Evolutionary conservation across 2,329 filamentous ascomycete genomes (phyloP).

Genomic region (Westerdykella ornata): DNA sequence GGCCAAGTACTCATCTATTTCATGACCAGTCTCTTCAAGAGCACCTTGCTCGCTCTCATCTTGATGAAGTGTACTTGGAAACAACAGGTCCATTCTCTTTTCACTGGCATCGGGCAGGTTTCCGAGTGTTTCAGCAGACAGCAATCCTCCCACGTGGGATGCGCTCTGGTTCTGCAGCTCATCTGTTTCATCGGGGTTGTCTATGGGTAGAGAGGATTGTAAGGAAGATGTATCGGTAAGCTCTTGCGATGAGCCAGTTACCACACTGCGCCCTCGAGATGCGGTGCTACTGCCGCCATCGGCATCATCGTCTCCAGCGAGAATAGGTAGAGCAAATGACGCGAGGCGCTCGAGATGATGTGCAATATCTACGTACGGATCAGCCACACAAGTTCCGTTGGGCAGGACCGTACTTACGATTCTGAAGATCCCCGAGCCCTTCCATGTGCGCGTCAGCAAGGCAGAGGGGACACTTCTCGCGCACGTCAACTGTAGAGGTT

Average conservation of each 20-base stretch:
- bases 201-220: background rate
- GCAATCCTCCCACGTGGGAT: background rate
- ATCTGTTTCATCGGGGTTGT: conserved; percentile 1
- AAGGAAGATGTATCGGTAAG: background rate
- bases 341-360: conserved; percentile 34
- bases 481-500: conserved; percentile 27
- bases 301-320: conserved; percentile 19
- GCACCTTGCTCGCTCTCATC: conserved; percentile 4
- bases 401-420: conserved; percentile 11
- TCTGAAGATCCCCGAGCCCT: conserved; percentile 22
- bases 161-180: background rate
- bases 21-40: background rate
- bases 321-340: conserved; percentile 29
- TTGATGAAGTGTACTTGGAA: conserved; percentile 4
- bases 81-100: conserved; percentile 15
- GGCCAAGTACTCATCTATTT: conserved; percentile 8
- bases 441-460: conserved; percentile 17
- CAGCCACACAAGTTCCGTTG: background rate
- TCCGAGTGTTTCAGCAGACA: conserved; percentile 22
- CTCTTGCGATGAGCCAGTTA: conserved; percentile 11
- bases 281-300: conserved; percentile 29
- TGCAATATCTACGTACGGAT: conserved; percentile 21
- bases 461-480: conserved; percentile 30
- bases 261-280: conserved; percentile 20
- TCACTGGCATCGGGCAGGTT: conserved; percentile 21